Conservation (phyloP, 805 yeast species). For the Schizosaccharomyces osmophilus region DNA sequence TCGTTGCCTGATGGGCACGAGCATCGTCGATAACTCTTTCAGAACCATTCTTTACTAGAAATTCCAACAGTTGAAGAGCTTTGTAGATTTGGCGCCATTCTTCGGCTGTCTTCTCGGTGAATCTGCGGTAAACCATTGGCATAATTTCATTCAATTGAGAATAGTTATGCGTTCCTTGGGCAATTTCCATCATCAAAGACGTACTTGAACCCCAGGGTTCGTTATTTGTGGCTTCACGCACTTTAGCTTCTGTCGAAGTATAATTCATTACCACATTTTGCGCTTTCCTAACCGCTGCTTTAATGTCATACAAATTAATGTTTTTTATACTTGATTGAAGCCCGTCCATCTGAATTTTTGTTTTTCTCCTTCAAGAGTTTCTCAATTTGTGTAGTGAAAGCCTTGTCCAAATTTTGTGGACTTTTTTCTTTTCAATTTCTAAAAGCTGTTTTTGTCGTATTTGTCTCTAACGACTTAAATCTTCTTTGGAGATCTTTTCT, state of each 20-base stretch:
- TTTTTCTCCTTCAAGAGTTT: neutral
- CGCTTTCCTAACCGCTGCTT: constrained; percentile 90
- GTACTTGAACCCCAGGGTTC: constrained; percentile 98
- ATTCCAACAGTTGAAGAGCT: constrained; percentile 70
- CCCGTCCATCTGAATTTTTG: neutral
- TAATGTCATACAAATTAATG: constrained; percentile 60
- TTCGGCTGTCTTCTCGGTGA: constrained; percentile 83
- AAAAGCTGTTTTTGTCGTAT: too few relatives aligned
- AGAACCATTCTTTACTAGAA: constrained; percentile 71
- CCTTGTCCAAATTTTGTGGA: too few relatives aligned
- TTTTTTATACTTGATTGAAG: neutral
- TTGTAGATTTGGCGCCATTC: constrained; percentile 98
- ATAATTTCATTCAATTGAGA: constrained; percentile 21
- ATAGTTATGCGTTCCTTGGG: constrained; percentile 72
- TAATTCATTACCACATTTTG: constrained; percentile 83
- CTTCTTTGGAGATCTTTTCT: too few relatives aligned
- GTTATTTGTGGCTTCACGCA: constrained; percentile 48
- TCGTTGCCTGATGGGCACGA: constrained; percentile 52
- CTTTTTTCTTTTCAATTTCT: too few relatives aligned
- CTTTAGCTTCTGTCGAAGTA: constrained; percentile 91
- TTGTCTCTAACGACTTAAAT: too few relatives aligned
- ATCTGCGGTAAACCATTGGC: constrained; percentile 38
- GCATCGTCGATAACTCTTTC: constrained; percentile 92
- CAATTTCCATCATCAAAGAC: constrained; percentile 79
- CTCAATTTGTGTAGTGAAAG: too few relatives aligned